These are phyloP conservation scores for Kodamaea kakaduensis DNA, from an alignment of 805 yeast species.

Conservation along the genomic window DNA sequence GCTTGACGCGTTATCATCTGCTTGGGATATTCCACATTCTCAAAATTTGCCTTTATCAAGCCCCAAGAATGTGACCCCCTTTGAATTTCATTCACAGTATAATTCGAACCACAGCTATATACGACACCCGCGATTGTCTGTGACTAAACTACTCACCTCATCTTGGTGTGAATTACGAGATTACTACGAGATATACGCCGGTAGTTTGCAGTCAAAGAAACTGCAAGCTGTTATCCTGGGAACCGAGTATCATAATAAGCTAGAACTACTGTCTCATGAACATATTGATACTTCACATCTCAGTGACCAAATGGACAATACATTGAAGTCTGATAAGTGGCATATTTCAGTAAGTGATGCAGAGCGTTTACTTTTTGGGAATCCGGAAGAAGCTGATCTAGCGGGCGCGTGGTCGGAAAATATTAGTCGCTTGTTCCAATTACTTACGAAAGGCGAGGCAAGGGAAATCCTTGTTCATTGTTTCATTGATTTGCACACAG, in stretches of 20 bases:
- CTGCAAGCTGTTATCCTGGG: slow-evolving; percentile 48
- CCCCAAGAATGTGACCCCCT: slow-evolving; percentile 17
- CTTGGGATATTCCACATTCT: slow-evolving; percentile 6
- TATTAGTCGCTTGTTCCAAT: slow-evolving; percentile 34
- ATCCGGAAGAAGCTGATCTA: slow-evolving; percentile 16
- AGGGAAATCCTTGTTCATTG: slow-evolving; percentile 62
- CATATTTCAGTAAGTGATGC: background rate
- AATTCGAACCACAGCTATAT: slow-evolving; percentile 24
- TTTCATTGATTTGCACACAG: slow-evolving; percentile 34
- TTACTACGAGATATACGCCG: slow-evolving; percentile 50
- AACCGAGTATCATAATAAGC: slow-evolving; percentile 37
- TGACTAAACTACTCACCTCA: slow-evolving; percentile 55
- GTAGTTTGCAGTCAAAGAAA: slow-evolving; percentile 23
- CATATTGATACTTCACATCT: slow-evolving; percentile 20
- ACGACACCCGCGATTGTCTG: slow-evolving; percentile 43
- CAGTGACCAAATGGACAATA: slow-evolving; percentile 5
- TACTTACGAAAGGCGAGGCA: slow-evolving; percentile 49
- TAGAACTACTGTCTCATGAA: slow-evolving; percentile 47
- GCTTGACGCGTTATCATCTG: slow-evolving; percentile 3
- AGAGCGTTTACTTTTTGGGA: slow-evolving; percentile 8
- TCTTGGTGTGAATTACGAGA: slow-evolving; percentile 67
- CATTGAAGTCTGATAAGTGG: slow-evolving; percentile 7
- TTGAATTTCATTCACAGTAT: slow-evolving; percentile 20
- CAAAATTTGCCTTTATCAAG: slow-evolving; percentile 6
- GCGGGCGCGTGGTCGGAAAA: slow-evolving; percentile 40